Base-by-base conservation (phyloP, 306 rosid genomes). In the Trifolium dubium region DNA sequence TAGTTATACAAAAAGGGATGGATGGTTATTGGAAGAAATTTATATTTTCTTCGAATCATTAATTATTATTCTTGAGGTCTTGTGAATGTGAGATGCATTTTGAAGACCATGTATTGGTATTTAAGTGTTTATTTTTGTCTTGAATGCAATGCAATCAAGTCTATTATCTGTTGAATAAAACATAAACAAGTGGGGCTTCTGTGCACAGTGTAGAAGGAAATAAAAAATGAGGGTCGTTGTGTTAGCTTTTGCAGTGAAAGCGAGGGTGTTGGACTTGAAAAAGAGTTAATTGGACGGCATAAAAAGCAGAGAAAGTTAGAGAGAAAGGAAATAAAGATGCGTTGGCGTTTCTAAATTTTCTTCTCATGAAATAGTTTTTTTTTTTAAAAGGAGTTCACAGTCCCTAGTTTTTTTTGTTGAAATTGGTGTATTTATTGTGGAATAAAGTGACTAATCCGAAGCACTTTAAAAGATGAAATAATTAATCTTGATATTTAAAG, bases 221-320 rank as follows among this genome's bases (percentile, higher is more conserved):
- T 47, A 11, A 19, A 64, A 74, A 69, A 56, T 19, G 6, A 50
- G 73, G 83, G 79, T 83, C 32, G 63, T 72, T 73, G 72, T 18
- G 69, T 76, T 81, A 32, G 71, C 84, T 77, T 83, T 72, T 72
- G 84, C 84, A 80, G 84, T 68, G 87, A 81, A 72, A 80, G 84
- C 55, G 71, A 77, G 71, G 49, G 77, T 47, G 62, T 80, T 80
- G 79, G 81, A 58, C 8, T 79, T 76, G 40, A 47, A 35, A 72
- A 41, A 72, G 64, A 66, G 75, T 50, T 40, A 13, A 47, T 49
- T 78, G 1, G 58, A 62, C 32, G 66, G 41, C 90, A 84, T 89
- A 9, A 87, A 89, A 87, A 89, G 95, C 72, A 84, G 94, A 84
- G 94, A 90, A 87, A 87, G 92, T 23, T 23, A 56, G 31, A 19